Conservation (phyloP, 2,329 filamentous ascomycete genomes). For the Bipolaris zeicola region DNA sequence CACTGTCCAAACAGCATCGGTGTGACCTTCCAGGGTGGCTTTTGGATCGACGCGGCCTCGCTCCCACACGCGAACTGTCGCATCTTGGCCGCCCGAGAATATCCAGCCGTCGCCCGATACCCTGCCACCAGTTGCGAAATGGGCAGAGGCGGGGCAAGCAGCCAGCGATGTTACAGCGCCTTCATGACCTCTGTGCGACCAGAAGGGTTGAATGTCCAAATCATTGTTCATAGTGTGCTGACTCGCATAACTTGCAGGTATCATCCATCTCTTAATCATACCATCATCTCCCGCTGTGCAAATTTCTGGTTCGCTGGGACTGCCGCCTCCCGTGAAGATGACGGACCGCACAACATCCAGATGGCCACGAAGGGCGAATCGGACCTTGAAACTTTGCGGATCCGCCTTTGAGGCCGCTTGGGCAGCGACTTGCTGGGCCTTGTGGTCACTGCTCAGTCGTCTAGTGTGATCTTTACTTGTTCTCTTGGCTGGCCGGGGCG, state of each 20-base stretch:
- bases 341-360: conserved; percentile 92
- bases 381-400: conserved; percentile 82
- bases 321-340: conserved; percentile 95
- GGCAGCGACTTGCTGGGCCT: conserved; percentile 59
- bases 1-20: conserved; percentile 93
- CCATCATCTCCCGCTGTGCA: conserved; percentile 96
- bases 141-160: conserved; percentile 84
- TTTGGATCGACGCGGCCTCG: conserved; percentile 93
- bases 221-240: conserved; percentile 70
- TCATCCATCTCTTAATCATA: conserved; percentile 94
- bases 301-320: conserved; percentile 93
- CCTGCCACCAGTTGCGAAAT: conserved; percentile 86
- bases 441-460: conserved; percentile 66
- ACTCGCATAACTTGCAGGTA: conserved; percentile 77
- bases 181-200: conserved; percentile 93
- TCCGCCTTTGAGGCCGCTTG: conserved; percentile 62
- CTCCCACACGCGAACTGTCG: conserved; percentile 94
- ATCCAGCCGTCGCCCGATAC: conserved; percentile 96
- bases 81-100: conserved; percentile 95
- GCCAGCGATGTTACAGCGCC: conserved; percentile 86
- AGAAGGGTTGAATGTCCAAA: conserved; percentile 89
- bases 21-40: conserved; percentile 90
- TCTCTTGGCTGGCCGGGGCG: conserved; percentile 67
- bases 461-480: conserved; percentile 70
- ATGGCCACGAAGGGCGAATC: conserved; percentile 89